Evolutionary conservation across 73 alveolate species (phyloP).

Genomic region (Tetrahymena elliotti): DNA sequence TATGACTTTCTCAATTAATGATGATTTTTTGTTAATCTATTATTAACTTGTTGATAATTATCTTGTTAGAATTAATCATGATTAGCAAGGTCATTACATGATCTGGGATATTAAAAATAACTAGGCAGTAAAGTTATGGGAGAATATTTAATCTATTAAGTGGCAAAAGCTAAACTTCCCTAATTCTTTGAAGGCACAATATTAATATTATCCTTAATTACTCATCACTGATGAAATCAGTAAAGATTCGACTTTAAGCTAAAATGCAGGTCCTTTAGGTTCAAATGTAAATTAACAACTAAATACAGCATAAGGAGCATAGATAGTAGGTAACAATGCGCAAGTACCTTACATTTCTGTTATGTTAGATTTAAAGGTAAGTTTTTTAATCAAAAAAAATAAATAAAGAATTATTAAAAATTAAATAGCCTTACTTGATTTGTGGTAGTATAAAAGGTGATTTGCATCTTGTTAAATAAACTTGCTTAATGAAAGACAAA

Average conservation of each 20-base stretch:
- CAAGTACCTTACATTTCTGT: constrained; percentile 27
- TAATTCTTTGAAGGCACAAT: constrained; percentile 24
- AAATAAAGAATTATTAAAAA: not conserved
- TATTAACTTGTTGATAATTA: constrained; percentile 28
- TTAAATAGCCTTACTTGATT: constrained; percentile 9
- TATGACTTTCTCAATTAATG: constrained; percentile 34
- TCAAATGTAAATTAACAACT: not conserved
- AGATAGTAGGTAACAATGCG: not conserved
- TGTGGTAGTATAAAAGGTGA: constrained; percentile 45
- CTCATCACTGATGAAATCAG: not conserved
- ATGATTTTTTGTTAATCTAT: constrained; percentile 18
- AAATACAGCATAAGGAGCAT: not conserved
- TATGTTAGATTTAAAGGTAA: constrained; percentile 15
- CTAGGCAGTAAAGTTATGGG: constrained; percentile 34
- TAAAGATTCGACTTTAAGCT: not conserved
- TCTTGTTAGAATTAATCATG: constrained; percentile 26
- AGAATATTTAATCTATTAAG: constrained; percentile 11
- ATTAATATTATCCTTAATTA: constrained; percentile 17
- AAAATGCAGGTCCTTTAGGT: not conserved
- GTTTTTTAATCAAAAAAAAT: not conserved
- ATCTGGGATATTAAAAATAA: constrained; percentile 39
- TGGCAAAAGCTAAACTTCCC: constrained; percentile 37
- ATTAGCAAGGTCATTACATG: constrained; percentile 26
- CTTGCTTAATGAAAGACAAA: constrained; percentile 30
- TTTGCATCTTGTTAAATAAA: constrained; percentile 23